Conservation (phyloP, 108 stramenopile genomes). For the Cyclotella choctawhatcheeana region DNA sequence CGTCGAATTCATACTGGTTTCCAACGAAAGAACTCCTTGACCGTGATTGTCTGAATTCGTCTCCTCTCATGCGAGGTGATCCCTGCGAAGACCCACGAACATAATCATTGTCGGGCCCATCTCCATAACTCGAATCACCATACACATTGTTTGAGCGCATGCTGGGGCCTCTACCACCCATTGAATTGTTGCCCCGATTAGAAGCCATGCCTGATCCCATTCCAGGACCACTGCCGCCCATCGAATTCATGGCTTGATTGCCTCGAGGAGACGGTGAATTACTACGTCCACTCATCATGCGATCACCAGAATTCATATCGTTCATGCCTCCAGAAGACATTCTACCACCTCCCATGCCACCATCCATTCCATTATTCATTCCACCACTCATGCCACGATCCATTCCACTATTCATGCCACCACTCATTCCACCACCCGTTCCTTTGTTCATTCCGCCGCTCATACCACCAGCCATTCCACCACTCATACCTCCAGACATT, state of each 20-base stretch:
- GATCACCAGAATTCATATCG: neutral
- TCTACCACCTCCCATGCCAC: neutral
- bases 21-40: neutral
- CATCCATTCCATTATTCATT: neutral
- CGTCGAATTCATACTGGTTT: slow-evolving; percentile 10
- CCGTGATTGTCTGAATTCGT: neutral
- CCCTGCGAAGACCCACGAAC: slow-evolving; percentile 2
- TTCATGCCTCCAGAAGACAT: neutral
- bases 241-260: neutral
- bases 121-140: neutral
- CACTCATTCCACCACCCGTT: neutral
- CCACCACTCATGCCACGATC: neutral
- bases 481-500: neutral
- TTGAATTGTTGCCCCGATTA: neutral
- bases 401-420: neutral
- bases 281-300: neutral
- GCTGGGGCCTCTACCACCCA: neutral
- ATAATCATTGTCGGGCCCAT: slow-evolving; percentile 15
- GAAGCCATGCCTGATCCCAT: neutral
- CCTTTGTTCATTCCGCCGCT: no score
- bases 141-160: neutral
- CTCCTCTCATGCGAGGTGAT: neutral
- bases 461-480: neutral
- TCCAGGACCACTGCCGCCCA: neutral
- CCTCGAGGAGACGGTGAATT: neutral